Conservation (phyloP, 331 rosid species). For the Rosa hybrid region DNA sequence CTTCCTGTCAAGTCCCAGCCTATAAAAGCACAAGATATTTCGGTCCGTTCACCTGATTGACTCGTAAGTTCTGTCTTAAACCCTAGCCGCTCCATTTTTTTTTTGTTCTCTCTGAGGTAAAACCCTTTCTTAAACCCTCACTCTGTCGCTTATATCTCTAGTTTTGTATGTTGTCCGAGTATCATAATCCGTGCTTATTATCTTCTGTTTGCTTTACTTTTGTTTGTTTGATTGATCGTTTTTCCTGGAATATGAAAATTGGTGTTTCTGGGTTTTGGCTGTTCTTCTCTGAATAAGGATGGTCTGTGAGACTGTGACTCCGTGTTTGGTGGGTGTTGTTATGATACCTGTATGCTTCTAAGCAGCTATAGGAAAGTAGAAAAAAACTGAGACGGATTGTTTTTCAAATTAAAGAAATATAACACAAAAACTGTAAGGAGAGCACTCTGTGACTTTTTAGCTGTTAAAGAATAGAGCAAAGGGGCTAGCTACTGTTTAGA, state of each 20-base stretch:
- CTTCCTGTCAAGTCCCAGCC: background rate
- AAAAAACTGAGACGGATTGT: background rate
- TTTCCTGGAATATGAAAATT: background rate
- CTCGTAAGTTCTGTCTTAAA: constrained; percentile 34
- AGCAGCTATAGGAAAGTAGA: background rate
- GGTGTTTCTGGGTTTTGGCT: background rate
- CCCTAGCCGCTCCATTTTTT: constrained; percentile 61
- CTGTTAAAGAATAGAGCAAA: background rate
- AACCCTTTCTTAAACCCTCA: constrained; percentile 6
- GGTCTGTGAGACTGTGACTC: background rate
- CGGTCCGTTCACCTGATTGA: background rate
- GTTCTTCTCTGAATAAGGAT: background rate
- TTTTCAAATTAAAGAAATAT: background rate
- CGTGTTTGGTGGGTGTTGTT: background rate
- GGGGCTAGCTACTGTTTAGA: background rate
- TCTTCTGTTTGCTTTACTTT: background rate
- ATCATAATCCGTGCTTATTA: background rate
- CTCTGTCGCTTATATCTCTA: background rate
- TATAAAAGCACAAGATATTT: constrained; percentile 11
- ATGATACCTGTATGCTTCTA: background rate
- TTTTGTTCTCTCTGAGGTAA: constrained; percentile 29
- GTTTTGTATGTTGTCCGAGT: no score
- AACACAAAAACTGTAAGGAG: background rate
- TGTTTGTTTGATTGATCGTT: background rate
- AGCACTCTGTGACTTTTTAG: background rate